phyloP scores from a whole-genome alignment of 805 yeast species.

The Candida caryicola region DNA sequence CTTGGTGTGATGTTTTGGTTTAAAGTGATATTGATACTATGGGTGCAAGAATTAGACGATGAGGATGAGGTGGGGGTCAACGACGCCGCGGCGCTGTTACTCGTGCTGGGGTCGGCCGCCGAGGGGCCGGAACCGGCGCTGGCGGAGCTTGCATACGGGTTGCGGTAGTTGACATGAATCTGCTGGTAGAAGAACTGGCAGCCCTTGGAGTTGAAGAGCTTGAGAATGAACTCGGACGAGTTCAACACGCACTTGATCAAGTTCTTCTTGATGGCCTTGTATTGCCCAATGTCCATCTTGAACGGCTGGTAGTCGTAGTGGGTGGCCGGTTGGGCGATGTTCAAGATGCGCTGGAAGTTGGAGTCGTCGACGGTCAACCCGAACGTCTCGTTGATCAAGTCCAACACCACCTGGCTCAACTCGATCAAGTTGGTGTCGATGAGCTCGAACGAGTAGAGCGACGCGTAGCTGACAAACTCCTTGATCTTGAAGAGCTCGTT shows the following conservation, averaged over 20 bases:
- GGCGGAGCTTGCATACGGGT: background rate
- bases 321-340: background rate
- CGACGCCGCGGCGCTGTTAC: background rate
- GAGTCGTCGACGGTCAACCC: slow-evolving; percentile 8
- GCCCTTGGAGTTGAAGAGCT: slow-evolving; percentile 27
- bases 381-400: slow-evolving; percentile 17
- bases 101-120: slow-evolving; percentile 1
- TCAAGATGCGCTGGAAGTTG: slow-evolving; percentile 8
- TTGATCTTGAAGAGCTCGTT: slow-evolving; percentile 45
- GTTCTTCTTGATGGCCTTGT: slow-evolving; percentile 21
- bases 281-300: slow-evolving; percentile 5
- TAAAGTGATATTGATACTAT: slow-evolving; percentile 4
- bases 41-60: background rate
- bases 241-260: slow-evolving; percentile 26
- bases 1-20: slow-evolving; percentile 4
- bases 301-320: background rate
- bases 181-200: slow-evolving; percentile 25
- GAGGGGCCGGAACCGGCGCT: background rate
- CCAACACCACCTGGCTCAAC: slow-evolving; percentile 30
- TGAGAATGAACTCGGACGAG: slow-evolving; percentile 27
- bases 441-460: slow-evolving; percentile 47
- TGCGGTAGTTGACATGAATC: slow-evolving; percentile 5
- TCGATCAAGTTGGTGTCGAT: slow-evolving; percentile 31
- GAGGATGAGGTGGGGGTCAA: background rate
- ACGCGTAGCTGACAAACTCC: slow-evolving; percentile 47